Evolutionary conservation across 495 filamentous ascomycete genomes (phyloP).

Genomic region (Aspergillus biplanus): DNA sequence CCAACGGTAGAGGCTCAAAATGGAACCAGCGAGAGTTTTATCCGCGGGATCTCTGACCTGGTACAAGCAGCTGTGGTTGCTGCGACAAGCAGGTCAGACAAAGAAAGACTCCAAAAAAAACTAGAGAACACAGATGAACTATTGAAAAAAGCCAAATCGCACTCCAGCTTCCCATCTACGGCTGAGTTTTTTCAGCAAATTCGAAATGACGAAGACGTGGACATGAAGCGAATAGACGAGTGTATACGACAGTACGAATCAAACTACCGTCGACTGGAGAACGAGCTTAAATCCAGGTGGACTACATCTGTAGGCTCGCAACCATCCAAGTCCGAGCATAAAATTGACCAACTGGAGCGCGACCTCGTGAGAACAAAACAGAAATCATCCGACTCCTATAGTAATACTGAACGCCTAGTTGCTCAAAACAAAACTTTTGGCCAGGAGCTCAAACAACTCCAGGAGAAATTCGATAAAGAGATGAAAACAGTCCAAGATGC

Average conservation of each 20-base stretch:
- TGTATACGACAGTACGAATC: constrained; percentile 18
- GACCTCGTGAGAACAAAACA: constrained; percentile 11
- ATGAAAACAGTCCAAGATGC: not conserved
- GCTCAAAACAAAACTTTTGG: constrained; percentile 9
- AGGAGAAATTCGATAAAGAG: constrained; percentile 3
- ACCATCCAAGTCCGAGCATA: not conserved
- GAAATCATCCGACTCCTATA: not conserved
- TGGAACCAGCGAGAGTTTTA: constrained; percentile 18
- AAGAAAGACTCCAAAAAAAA: constrained; percentile 29
- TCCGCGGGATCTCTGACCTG: constrained; percentile 25
- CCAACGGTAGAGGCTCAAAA: not conserved
- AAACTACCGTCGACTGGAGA: constrained; percentile 19
- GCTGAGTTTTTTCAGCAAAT: constrained; percentile 24
- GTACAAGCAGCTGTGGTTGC: constrained; percentile 25
- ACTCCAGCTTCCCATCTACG: constrained; percentile 28
- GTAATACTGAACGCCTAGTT: not conserved
- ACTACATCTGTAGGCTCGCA: constrained; percentile 1
- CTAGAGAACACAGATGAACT: constrained; percentile 21
- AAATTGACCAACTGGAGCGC: constrained; percentile 11
- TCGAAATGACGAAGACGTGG: constrained; percentile 23
- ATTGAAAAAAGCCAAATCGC: constrained; percentile 26
- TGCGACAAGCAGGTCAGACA: constrained; percentile 23
- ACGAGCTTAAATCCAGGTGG: constrained; percentile 13
- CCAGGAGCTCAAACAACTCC: constrained; percentile 5
- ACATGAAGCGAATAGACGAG: constrained; percentile 22